Evolutionary conservation across 108 stramenopile species (phyloP), one percentile per base, ranked within the genome.

Genomic region (Aurantiochytrium sp.): DNA sequence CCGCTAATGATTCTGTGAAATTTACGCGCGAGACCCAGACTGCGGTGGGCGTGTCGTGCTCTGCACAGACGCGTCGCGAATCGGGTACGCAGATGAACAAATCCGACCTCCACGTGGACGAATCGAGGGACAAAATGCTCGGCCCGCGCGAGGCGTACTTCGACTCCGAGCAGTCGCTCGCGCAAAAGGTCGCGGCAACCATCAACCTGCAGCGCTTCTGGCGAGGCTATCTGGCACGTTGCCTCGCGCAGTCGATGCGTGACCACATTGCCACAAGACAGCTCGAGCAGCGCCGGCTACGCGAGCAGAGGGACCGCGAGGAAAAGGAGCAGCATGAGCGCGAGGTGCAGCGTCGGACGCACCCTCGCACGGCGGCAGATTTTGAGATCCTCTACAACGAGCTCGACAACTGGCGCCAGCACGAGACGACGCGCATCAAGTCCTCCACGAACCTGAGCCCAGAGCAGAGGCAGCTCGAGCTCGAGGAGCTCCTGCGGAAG

Each of bases 21-120:
- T 48, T 88, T 24, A 89, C 42, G 27, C 89, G 94, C 31, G 93
- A 94, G 69, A 93, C 93, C 3, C 94, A 94, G 86, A 94, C 94
- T 36, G 55, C 32, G 24, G 48, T 54, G 27, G 34, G 88, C 19
- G 55, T 86, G 37, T 52, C 93, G 37, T 69, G 85, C 68, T 85
- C 68, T 17, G 37, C 50, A 37, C 93, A 94, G 68, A 90, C 90
- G 48, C 55, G 21, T 2, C 89, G 93, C 30, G 94, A 93, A 89
- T 73, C 68, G 31, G 91, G 92, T 31, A 94, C 93, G 6, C 94
- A 94, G 86, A 93, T 93, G 92, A 48, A 87, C 31, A 36, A 89
- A 10, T 24, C 36, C 37, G 94, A 92, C 90, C 52, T 94, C 69
- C 53, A 90, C 85, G 10, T 94, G 48, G 89, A 93, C 88, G 36